Percentiles rank a stretch among this genome's conserved stretches.
Conservation (phyloP, 306 rosid species). For the Trifolium dubium region DNA sequence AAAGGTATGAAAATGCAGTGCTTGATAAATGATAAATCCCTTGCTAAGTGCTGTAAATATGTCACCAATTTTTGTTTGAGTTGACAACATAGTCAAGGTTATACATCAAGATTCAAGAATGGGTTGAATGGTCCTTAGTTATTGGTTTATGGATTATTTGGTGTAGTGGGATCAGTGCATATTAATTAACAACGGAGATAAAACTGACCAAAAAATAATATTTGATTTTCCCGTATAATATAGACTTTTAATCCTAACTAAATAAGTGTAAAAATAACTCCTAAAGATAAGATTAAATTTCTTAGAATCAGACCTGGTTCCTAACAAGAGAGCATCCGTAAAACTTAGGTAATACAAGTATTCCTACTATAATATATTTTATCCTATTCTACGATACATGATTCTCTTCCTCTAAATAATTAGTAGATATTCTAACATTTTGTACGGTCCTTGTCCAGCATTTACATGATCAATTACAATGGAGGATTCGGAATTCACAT, state of each 20-base stretch:
- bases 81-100: constrained; percentile 17
- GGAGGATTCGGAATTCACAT: constrained; percentile 95
- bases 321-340: not conserved
- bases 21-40: constrained; percentile 31
- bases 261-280: constrained; percentile 4
- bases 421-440: constrained; percentile 37
- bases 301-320: constrained; percentile 1
- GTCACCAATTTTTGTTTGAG: constrained; percentile 22
- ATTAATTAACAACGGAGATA: not conserved
- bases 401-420: constrained; percentile 5
- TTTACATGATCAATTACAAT: constrained; percentile 90
- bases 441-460: constrained; percentile 59
- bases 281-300: constrained; percentile 19
- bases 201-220: not conserved
- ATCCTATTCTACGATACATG: constrained; percentile 22
- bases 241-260: constrained; percentile 8
- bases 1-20: constrained; percentile 61
- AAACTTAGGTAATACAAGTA: constrained; percentile 13
- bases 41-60: constrained; percentile 27
- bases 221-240: not conserved
- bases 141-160: not conserved
- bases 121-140: constrained; percentile 3
- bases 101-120: constrained; percentile 4
- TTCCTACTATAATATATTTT: not conserved
- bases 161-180: not conserved